These are phyloP conservation scores for Rubus idaeus DNA, from an alignment of 306 rosid species.

Conservation along the genomic window DNA sequence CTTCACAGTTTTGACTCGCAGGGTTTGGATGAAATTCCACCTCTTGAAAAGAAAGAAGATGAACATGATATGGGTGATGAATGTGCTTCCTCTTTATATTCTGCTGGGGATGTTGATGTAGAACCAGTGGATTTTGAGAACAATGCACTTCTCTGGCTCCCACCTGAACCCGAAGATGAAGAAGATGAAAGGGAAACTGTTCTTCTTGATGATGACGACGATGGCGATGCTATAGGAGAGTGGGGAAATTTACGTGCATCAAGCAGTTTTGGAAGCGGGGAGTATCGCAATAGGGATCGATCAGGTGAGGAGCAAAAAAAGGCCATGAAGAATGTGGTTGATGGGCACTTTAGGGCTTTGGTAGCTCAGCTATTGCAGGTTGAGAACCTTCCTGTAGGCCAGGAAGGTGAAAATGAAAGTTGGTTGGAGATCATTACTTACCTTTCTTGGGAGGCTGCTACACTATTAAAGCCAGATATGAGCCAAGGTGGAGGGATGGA, in stretches of 20 bases:
- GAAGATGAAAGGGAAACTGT: constrained; percentile 80
- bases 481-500: constrained; percentile 97
- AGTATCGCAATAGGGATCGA: constrained; percentile 58
- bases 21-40: constrained; percentile 47
- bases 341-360: constrained; percentile 91
- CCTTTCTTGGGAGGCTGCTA: constrained; percentile 97
- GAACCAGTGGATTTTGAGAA: constrained; percentile 94
- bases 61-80: constrained; percentile 63
- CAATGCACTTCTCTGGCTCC: constrained; percentile 95
- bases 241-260: constrained; percentile 72
- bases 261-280: constrained; percentile 77
- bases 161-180: constrained; percentile 95
- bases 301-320: constrained; percentile 72
- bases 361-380: constrained; percentile 87
- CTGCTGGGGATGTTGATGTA: constrained; percentile 46
- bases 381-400: constrained; percentile 70
- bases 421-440: constrained; percentile 91
- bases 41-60: constrained; percentile 43
- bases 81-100: constrained; percentile 59
- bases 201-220: constrained; percentile 72
- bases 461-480: constrained; percentile 87
- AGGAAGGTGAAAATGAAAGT: constrained; percentile 50
- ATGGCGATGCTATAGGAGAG: constrained; percentile 65
- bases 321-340: constrained; percentile 84
- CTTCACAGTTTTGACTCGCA: constrained; percentile 47